A percentile compares a stretch with the other conserved stretches of the same genome.
These are phyloP conservation scores for Rubia yunnanensis DNA, from an alignment of 257 asterid genomes.

Conservation along the genomic window DNA sequence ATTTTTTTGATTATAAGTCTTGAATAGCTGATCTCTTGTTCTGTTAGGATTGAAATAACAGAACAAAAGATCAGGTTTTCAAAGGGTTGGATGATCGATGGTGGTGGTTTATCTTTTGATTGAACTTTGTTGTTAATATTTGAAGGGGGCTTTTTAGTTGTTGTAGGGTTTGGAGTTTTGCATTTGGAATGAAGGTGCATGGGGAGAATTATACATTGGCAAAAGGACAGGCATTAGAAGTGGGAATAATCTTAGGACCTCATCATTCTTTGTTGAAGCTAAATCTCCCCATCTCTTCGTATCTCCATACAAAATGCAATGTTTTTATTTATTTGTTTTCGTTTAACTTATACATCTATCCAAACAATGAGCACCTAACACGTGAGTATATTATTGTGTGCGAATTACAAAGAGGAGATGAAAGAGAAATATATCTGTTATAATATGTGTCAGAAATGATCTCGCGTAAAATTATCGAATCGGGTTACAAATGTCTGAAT, in stretches of 20 bases:
- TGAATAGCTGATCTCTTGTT: too few species aligned
- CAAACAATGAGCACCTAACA: not conserved
- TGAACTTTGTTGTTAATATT: conserved; percentile 2
- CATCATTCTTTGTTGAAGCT: conserved; percentile 50
- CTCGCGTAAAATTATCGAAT: too few species aligned
- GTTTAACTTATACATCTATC: not conserved
- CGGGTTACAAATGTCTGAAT: too few species aligned
- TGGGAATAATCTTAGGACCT: conserved; percentile 55
- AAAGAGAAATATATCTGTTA: too few species aligned
- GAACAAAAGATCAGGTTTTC: not conserved
- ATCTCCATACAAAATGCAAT: not conserved
- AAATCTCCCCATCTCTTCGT: not conserved
- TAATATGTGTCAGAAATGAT: too few species aligned
- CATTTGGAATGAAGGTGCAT: conserved; percentile 28
- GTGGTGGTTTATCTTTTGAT: conserved; percentile 15
- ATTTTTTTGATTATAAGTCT: too few species aligned
- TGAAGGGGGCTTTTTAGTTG: conserved; percentile 21
- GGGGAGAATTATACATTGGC: conserved; percentile 12
- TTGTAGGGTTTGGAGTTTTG: conserved; percentile 37
- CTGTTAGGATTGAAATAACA: too few species aligned
- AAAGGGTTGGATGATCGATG: not conserved
- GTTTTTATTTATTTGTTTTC: too few species aligned
- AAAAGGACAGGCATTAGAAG: conserved; percentile 59
- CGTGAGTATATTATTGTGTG: not conserved
- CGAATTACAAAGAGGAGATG: too few species aligned